Conservation (phyloP, 2,329 filamentous ascomycete genomes). For the Lomentospora prolificans region DNA sequence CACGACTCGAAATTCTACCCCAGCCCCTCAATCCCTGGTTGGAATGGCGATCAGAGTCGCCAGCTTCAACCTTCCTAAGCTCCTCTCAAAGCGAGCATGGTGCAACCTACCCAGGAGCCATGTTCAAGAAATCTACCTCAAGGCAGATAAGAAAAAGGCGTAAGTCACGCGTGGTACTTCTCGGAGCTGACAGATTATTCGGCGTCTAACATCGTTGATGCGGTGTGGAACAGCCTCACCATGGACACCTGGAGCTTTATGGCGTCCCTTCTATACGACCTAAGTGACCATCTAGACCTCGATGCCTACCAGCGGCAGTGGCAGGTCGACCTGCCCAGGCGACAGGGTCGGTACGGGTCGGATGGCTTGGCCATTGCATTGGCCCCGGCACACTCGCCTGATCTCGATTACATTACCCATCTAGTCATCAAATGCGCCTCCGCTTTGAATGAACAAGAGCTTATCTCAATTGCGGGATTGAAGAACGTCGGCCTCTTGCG, state of each 20-base stretch:
- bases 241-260: background rate
- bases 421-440: slow-evolving; percentile 28
- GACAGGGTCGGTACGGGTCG: background rate
- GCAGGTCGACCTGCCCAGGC: background rate
- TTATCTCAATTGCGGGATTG: slow-evolving; percentile 30
- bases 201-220: no score
- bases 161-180: no score
- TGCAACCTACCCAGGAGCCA: background rate
- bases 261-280: background rate
- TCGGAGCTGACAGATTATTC: no score
- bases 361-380: background rate
- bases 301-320: background rate
- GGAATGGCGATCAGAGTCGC: background rate
- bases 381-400: slow-evolving; percentile 12
- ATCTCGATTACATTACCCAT: slow-evolving; percentile 30
- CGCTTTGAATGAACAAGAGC: slow-evolving; percentile 25
- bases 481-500: slow-evolving; percentile 38
- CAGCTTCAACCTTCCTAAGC: background rate
- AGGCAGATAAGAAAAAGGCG: background rate
- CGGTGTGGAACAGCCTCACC: no score
- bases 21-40: background rate
- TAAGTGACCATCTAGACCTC: background rate
- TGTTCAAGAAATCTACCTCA: background rate
- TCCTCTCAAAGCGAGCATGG: background rate
- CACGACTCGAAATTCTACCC: background rate